Evolutionary conservation across 2,329 filamentous ascomycete genomes (phyloP).

Genomic region (Fusarium pseudoanthophilum): DNA sequence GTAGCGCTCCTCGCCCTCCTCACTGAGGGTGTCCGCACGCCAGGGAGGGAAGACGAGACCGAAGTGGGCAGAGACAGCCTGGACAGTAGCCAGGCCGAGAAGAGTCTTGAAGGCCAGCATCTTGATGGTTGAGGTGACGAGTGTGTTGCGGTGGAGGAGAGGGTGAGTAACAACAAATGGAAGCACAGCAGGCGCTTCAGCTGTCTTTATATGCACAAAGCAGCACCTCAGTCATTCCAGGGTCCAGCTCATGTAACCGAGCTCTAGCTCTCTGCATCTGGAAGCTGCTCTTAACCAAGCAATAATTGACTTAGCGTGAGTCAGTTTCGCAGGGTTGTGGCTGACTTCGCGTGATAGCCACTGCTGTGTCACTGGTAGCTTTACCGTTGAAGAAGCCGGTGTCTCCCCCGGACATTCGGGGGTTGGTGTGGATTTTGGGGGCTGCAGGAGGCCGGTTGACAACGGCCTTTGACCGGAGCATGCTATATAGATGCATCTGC

Average conservation of each 20-base stretch:
- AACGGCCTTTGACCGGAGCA: background rate
- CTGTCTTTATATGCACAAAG: slow-evolving; percentile 31
- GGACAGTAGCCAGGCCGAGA: slow-evolving; percentile 50
- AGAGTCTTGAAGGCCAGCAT: slow-evolving; percentile 49
- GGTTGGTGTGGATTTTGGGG: slow-evolving; percentile 27
- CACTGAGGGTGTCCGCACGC: slow-evolving; percentile 59
- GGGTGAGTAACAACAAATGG: background rate
- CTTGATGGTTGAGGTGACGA: background rate
- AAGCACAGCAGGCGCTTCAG: slow-evolving; percentile 2
- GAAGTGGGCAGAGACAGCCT: slow-evolving; percentile 60
- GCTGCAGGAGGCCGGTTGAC: slow-evolving; percentile 21
- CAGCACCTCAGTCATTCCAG: background rate
- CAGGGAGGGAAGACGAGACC: slow-evolving; percentile 59
- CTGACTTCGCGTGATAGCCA: slow-evolving; percentile 1
- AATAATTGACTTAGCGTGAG: slow-evolving; percentile 33
- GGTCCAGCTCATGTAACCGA: slow-evolving; percentile 19
- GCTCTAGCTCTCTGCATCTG: slow-evolving; percentile 12
- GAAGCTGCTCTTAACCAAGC: slow-evolving; percentile 13
- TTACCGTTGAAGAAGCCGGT: slow-evolving; percentile 6
- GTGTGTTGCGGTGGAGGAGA: background rate
- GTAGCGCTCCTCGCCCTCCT: slow-evolving; percentile 52
- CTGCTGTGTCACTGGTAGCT: slow-evolving; percentile 15
- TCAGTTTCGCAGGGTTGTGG: slow-evolving; percentile 30
- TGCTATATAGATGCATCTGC: background rate
- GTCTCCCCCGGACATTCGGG: slow-evolving; percentile 28